Evolutionary conservation across 2,329 filamentous ascomycete genomes (phyloP).

Genomic region (Fusarium sacchari): DNA sequence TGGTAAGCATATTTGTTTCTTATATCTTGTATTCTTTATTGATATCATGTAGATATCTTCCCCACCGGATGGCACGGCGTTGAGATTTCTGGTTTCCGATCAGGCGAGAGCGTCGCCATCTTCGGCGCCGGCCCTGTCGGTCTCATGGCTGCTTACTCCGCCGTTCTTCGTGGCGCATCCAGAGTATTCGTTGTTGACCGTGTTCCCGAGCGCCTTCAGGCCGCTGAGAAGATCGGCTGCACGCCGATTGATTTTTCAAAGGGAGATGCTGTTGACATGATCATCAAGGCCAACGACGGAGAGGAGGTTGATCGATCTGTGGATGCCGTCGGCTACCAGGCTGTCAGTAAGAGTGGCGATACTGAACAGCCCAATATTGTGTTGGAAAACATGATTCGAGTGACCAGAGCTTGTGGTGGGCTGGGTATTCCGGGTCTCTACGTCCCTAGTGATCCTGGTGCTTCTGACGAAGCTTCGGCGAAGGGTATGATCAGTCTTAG

Average conservation of each 20-base stretch:
- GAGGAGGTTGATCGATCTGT: conserved; percentile 73
- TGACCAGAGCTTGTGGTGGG: conserved; percentile 69
- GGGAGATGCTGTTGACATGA: conserved; percentile 68
- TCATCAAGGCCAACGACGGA: conserved; percentile 66
- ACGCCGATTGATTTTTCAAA: conserved; percentile 70
- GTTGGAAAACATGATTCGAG: conserved; percentile 70
- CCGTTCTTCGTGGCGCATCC: conserved; percentile 67
- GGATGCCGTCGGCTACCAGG: conserved; percentile 74
- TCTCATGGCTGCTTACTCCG: conserved; percentile 73
- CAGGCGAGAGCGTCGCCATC: conserved; percentile 71
- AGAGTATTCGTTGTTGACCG: conserved; percentile 71
- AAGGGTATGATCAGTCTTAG: conserved; percentile 72
- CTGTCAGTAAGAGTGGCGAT: conserved; percentile 63
- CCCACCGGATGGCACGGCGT: conserved; percentile 65
- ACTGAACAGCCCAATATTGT: conserved; percentile 71
- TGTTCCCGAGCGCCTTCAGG: conserved; percentile 66
- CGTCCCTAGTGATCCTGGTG: conserved; percentile 66
- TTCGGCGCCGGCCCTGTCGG: conserved; percentile 74
- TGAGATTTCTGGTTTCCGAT: conserved; percentile 65
- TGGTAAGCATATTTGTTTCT: conserved; percentile 33
- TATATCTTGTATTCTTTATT: conserved; percentile 51
- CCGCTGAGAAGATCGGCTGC: conserved; percentile 70
- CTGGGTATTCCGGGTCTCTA: conserved; percentile 68
- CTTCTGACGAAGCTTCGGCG: conserved; percentile 67
- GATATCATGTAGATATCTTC: conserved; percentile 44